phyloP scores from a whole-genome alignment of 2,329 filamentous ascomycete genomes.

The Phaeomoniella chlamydospora region DNA sequence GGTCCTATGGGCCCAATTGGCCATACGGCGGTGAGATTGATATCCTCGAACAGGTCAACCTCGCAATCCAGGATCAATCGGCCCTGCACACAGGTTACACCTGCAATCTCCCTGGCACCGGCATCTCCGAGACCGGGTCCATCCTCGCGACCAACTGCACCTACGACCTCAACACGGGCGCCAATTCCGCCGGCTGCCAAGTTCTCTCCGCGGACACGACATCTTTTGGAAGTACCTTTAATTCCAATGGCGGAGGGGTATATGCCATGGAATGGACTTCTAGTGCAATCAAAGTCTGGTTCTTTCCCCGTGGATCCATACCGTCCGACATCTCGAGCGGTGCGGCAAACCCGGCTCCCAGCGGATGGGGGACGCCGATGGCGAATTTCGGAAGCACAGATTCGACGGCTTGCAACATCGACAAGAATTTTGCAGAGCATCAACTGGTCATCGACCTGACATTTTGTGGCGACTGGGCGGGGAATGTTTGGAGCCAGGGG shows the following conservation, averaged over 20 bases:
- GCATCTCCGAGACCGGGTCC: neutral
- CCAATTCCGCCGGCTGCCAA: slow-evolving; percentile 22
- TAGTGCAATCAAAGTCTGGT: slow-evolving; percentile 47
- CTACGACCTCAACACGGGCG: neutral
- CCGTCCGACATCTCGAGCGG: slow-evolving; percentile 28
- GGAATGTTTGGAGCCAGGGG: slow-evolving; percentile 47
- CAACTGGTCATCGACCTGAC: slow-evolving; percentile 35
- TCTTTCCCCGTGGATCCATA: slow-evolving; percentile 29
- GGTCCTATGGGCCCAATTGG: slow-evolving; percentile 13
- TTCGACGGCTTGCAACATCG: slow-evolving; percentile 25
- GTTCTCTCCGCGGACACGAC: slow-evolving; percentile 14
- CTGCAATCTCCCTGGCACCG: neutral
- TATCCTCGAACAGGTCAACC: slow-evolving; percentile 37
- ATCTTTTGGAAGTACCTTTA: slow-evolving; percentile 40
- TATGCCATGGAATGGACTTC: slow-evolving; percentile 68
- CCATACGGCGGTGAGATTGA: slow-evolving; percentile 32
- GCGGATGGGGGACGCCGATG: slow-evolving; percentile 29
- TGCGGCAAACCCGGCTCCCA: slow-evolving; percentile 28
- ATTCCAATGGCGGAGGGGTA: slow-evolving; percentile 40
- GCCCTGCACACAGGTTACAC: slow-evolving; percentile 30
- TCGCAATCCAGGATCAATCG: slow-evolving; percentile 26
- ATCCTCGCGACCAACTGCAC: slow-evolving; percentile 1
- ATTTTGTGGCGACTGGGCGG: slow-evolving; percentile 67
- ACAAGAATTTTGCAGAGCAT: slow-evolving; percentile 23
- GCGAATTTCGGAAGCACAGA: slow-evolving; percentile 23